Evolutionary conservation across 257 asterid genomes (phyloP).

Genomic region (Lycium ferocissimum): DNA sequence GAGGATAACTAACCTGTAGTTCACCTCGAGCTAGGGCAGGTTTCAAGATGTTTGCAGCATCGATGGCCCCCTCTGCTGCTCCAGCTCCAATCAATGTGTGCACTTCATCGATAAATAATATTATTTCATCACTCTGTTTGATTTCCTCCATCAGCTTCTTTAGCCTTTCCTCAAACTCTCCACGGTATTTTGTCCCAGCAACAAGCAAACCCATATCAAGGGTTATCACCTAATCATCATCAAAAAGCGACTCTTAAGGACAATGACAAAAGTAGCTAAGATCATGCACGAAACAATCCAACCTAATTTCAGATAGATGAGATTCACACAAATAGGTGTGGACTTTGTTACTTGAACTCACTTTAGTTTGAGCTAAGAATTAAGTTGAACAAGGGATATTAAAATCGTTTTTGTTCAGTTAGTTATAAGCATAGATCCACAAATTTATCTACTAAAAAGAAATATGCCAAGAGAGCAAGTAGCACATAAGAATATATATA

Average conservation of each 20-base stretch:
- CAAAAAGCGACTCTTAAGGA: conserved; percentile 26
- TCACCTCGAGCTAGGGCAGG: conserved; percentile 98
- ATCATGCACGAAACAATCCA: background rate
- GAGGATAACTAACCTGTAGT: conserved; percentile 67
- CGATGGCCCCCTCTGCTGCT: conserved; percentile 98
- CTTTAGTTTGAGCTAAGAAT: conserved; percentile 15
- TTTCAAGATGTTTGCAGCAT: conserved; percentile 95
- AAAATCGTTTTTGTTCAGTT: background rate
- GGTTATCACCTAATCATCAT: conserved; percentile 73
- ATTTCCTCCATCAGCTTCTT: conserved; percentile 96
- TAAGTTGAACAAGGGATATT: conserved; percentile 9
- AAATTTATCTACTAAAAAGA: background rate
- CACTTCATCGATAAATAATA: conserved; percentile 95
- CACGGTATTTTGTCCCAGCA: conserved; percentile 98
- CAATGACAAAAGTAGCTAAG: conserved; percentile 10
- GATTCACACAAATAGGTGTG: background rate
- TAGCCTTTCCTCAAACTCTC: conserved; percentile 97
- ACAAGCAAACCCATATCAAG: conserved; percentile 96
- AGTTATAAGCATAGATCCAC: conserved; percentile 8
- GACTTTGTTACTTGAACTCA: conserved; percentile 14
- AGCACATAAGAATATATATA: background rate
- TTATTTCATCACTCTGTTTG: conserved; percentile 87
- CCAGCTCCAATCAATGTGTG: conserved; percentile 99
- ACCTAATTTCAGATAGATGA: background rate
- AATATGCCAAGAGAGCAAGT: background rate